Percentiles rank a stretch among this genome's conserved stretches.
Conservation (phyloP, 2,329 filamentous ascomycete species). For the Exophiala viscosa region DNA sequence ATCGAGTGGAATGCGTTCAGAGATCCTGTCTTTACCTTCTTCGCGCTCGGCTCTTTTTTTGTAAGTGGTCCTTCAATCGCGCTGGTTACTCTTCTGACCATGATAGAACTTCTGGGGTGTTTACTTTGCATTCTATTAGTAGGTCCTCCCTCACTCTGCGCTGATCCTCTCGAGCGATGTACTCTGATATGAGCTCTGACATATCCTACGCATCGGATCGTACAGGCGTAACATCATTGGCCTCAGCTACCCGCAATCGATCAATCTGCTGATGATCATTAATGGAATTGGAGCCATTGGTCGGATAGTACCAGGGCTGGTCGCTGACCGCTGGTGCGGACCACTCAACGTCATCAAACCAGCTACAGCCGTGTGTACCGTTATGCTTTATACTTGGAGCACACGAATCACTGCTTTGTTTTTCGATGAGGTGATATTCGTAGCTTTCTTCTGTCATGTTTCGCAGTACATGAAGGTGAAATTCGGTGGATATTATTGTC, state of each 20-base stretch:
- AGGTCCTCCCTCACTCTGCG: too few species aligned
- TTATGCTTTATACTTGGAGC: slow-evolving; percentile 56
- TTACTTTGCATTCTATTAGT: slow-evolving; percentile 49
- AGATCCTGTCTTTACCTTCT: slow-evolving; percentile 31
- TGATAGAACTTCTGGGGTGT: slow-evolving; percentile 50
- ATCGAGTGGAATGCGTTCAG: slow-evolving; percentile 52
- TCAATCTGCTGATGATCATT: slow-evolving; percentile 61
- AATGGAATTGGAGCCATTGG: slow-evolving; percentile 61
- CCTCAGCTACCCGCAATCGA: slow-evolving; percentile 44
- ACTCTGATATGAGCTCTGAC: too few species aligned
- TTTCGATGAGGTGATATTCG: too few species aligned
- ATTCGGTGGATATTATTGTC: too few species aligned
- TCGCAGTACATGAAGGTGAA: too few species aligned
- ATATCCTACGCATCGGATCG: slow-evolving; percentile 34
- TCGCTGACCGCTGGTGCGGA: slow-evolving; percentile 57
- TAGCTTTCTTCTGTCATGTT: too few species aligned
- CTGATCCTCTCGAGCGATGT: too few species aligned
- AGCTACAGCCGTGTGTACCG: slow-evolving; percentile 38
- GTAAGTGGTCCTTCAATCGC: slow-evolving; percentile 36
- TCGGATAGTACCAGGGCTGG: slow-evolving; percentile 55
- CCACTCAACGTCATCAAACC: slow-evolving; percentile 60
- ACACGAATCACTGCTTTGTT: slow-evolving; percentile 32
- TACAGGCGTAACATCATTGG: slow-evolving; percentile 41
- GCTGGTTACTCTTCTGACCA: slow-evolving; percentile 40
- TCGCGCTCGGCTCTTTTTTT: too few species aligned